These are phyloP conservation scores for Rhazya stricta DNA, from an alignment of 257 asterid species.

Conservation along the genomic window DNA sequence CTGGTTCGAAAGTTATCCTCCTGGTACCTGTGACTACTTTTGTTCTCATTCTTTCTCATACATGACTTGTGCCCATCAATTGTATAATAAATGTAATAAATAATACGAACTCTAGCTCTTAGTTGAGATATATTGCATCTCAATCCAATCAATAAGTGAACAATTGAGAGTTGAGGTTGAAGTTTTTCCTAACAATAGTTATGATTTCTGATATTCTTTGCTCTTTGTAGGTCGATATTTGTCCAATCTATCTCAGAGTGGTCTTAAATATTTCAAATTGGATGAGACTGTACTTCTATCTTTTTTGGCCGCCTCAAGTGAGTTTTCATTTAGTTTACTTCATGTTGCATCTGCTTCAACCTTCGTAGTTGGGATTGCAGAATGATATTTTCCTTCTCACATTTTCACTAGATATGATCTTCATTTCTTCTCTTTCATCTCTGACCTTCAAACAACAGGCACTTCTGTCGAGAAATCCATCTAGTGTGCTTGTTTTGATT, in stretches of 20 bases:
- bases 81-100: neutral
- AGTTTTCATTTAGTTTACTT: slow-evolving; percentile 17
- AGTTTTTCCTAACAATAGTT: neutral
- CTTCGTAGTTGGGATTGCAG: neutral
- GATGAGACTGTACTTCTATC: slow-evolving; percentile 68
- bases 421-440: neutral
- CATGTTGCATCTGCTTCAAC: neutral
- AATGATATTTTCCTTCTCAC: neutral
- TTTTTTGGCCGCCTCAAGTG: slow-evolving; percentile 66
- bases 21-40: slow-evolving; percentile 41
- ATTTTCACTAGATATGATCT: neutral
- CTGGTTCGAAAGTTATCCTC: slow-evolving; percentile 70
- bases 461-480: neutral
- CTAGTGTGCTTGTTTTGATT: neutral
- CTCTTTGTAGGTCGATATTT: slow-evolving; percentile 47
- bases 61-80: neutral
- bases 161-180: neutral
- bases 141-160: too few species aligned
- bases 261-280: slow-evolving; percentile 55
- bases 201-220: slow-evolving; percentile 11
- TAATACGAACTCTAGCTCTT: neutral
- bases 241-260: slow-evolving; percentile 49
- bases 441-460: neutral
- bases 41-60: neutral
- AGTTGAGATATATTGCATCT: neutral